Conservation (phyloP, 2,329 filamentous ascomycete species). For the Aureobasidium leucospermi region DNA sequence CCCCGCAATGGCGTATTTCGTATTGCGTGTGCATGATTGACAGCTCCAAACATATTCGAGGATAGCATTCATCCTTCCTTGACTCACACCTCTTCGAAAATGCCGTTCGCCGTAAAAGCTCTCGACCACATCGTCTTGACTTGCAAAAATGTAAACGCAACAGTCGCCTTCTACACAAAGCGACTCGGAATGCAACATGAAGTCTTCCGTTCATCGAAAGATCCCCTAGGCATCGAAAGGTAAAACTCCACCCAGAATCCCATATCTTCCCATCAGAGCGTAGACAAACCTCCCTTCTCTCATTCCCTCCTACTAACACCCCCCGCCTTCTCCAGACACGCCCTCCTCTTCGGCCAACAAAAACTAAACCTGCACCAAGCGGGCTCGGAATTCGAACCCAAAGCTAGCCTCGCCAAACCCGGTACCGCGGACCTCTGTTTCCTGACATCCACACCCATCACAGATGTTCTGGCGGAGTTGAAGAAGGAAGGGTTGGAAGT, state of each 20-base stretch:
- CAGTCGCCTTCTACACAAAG: constrained; percentile 48
- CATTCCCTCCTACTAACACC: neutral
- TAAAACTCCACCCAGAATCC: neutral
- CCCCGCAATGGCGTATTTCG: neutral
- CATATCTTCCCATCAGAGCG: no score
- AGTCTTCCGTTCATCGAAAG: constrained; percentile 37
- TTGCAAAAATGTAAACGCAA: constrained; percentile 43
- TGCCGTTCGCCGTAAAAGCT: constrained; percentile 30
- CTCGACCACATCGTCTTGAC: constrained; percentile 58
- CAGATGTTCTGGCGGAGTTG: constrained; percentile 38
- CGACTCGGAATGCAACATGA: constrained; percentile 52
- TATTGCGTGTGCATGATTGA: neutral
- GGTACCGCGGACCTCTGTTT: constrained; percentile 57
- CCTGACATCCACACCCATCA: constrained; percentile 45
- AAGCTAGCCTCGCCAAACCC: constrained; percentile 45
- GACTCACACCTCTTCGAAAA: neutral
- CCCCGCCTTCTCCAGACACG: constrained; percentile 34
- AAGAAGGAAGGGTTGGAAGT: constrained; percentile 41
- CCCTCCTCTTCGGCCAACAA: constrained; percentile 50
- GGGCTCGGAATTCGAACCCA: constrained; percentile 54
- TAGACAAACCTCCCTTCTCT: neutral
- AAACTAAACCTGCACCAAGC: constrained; percentile 57
- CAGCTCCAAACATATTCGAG: neutral
- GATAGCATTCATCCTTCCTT: no score
- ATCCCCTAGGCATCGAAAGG: constrained; percentile 12